These are phyloP conservation scores for Fusarium odoratissimum DNA, from an alignment of 2,329 filamentous ascomycete species.

Conservation along the genomic window DNA sequence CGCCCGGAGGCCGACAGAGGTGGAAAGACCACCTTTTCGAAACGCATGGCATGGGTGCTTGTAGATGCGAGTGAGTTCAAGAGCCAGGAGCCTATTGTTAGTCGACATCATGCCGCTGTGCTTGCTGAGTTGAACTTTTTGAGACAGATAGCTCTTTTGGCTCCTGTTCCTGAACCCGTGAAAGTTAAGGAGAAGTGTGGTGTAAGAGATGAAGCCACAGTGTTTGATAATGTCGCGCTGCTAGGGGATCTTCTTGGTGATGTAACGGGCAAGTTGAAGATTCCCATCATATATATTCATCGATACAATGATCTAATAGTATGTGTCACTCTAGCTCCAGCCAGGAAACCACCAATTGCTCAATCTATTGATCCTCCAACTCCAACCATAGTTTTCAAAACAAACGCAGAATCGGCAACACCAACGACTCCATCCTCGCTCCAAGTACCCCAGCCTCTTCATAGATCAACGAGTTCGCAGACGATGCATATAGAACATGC, in stretches of 20 bases:
- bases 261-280: background rate
- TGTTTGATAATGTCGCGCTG: slow-evolving; percentile 35
- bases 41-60: slow-evolving; percentile 42
- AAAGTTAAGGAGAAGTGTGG: background rate
- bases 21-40: slow-evolving; percentile 34
- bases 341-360: background rate
- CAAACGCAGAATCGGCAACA: background rate
- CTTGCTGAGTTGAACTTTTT: slow-evolving; percentile 47
- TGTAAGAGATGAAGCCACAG: background rate
- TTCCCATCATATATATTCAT: too few species aligned
- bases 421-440: background rate
- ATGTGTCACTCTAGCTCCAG: background rate
- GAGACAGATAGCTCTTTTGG: slow-evolving; percentile 32
- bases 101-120: slow-evolving; percentile 46
- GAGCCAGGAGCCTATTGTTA: slow-evolving; percentile 43
- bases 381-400: background rate
- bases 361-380: background rate
- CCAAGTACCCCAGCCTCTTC: background rate
- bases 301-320: background rate
- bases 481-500: background rate
- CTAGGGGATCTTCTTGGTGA: slow-evolving; percentile 33
- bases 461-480: background rate
- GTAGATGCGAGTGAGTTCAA: slow-evolving; percentile 43
- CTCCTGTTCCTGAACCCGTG: slow-evolving; percentile 3
- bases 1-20: slow-evolving; percentile 36